phyloP scores from a whole-genome alignment of 2,329 filamentous ascomycete genomes.

The Neoscytalidium dimidiatum region DNA sequence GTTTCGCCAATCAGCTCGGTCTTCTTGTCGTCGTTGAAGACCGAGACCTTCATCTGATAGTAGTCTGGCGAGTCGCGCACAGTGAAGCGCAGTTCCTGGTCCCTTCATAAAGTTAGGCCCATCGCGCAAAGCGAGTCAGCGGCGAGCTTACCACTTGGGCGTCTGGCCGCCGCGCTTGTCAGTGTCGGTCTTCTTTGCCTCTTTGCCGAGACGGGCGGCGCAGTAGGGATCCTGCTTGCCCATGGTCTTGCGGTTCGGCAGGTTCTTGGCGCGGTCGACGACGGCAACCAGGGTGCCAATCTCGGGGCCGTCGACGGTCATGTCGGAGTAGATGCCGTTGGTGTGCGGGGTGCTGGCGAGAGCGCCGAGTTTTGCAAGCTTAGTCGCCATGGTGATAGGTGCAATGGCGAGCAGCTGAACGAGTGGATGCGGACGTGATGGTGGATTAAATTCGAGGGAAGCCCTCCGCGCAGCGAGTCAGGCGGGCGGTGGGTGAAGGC shows the following conservation, averaged over 20 bases:
- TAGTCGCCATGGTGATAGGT: slow-evolving; percentile 36
- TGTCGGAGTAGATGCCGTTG: slow-evolving; percentile 90
- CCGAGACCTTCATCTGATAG: slow-evolving; percentile 89
- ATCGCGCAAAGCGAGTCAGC: not conserved
- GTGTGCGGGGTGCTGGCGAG: slow-evolving; percentile 67
- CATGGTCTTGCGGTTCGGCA: slow-evolving; percentile 95
- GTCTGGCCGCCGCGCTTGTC: slow-evolving; percentile 95
- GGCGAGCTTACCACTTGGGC: slow-evolving; percentile 76
- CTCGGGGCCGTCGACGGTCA: slow-evolving; percentile 85
- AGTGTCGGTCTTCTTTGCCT: slow-evolving; percentile 95
- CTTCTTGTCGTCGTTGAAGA: slow-evolving; percentile 98
- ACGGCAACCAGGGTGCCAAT: slow-evolving; percentile 93
- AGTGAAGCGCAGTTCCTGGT: slow-evolving; percentile 92
- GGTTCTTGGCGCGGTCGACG: slow-evolving; percentile 92
- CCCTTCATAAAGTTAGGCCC: slow-evolving; percentile 60
- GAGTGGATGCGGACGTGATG: not conserved
- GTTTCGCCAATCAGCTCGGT: slow-evolving; percentile 95
- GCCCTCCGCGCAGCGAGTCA: slow-evolving; percentile 1
- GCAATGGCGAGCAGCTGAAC: not conserved
- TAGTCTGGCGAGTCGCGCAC: slow-evolving; percentile 98
- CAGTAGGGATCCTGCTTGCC: slow-evolving; percentile 99
- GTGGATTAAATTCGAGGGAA: not conserved
- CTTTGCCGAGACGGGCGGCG: slow-evolving; percentile 88
- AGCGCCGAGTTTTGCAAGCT: slow-evolving; percentile 30
- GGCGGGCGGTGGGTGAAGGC: not conserved